Conservation (phyloP, 2,329 filamentous ascomycete genomes). For the Xylariaceae sp. region DNA sequence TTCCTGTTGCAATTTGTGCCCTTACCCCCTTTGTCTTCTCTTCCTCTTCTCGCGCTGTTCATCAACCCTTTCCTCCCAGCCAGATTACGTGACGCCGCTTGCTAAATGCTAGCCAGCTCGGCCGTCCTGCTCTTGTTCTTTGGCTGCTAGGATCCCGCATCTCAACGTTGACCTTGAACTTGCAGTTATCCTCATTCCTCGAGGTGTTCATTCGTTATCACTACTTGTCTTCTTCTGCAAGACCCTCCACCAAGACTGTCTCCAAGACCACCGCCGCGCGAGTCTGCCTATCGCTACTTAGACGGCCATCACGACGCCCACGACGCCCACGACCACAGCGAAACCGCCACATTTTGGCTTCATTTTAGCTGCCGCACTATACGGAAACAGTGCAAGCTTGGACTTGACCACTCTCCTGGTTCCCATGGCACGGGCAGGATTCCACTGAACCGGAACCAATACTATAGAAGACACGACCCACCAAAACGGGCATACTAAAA, state of each 20-base stretch:
- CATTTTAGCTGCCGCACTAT: not conserved
- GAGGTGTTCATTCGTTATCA: conserved; percentile 23
- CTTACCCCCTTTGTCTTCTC: conserved; percentile 12
- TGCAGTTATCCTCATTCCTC: conserved; percentile 8
- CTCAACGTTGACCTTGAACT: not conserved
- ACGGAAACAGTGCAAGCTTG: conserved; percentile 3
- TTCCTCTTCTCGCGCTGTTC: conserved; percentile 8
- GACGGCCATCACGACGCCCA: conserved; percentile 1
- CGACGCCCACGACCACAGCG: conserved; percentile 5
- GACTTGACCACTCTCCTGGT: conserved; percentile 6
- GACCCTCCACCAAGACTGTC: not conserved
- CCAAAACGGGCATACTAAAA: conserved; percentile 2
- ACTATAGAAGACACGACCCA: not conserved
- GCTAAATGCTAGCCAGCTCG: conserved; percentile 12
- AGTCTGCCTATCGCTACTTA: not conserved
- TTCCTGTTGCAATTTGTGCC: conserved; percentile 12
- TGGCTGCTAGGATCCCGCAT: conserved; percentile 11
- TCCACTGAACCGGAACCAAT: conserved; percentile 1
- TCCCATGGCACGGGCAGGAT: not conserved
- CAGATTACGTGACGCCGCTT: conserved; percentile 13
- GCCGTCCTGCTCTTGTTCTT: conserved; percentile 16
- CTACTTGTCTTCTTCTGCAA: not conserved
- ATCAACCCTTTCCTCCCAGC: conserved; percentile 12
- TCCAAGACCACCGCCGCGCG: too few relatives aligned
- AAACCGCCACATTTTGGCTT: not conserved